Base-by-base conservation (phyloP, 2,329 filamentous ascomycete species). In the Emericellopsis cladophorae region DNA sequence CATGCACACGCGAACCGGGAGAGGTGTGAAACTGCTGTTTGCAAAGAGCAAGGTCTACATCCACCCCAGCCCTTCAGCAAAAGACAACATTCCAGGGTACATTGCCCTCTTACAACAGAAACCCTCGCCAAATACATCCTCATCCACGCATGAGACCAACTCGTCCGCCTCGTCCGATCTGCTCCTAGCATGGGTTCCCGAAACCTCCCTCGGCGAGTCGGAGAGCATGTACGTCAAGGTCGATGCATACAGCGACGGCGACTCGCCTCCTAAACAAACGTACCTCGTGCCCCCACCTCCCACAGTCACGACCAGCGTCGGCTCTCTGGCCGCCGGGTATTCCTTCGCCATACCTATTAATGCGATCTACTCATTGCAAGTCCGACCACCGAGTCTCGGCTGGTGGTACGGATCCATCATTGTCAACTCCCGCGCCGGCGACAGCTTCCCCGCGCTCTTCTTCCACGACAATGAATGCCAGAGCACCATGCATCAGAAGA, bases 1-100 rank as follows among this genome's bases (percentile, higher is more conserved):
- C 54, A 83, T 86, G 5, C 85, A 93, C 55, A 76, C 78, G 4
- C 76, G 75, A 49, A 79, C 78, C 3, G 83, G 84, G 1, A 77
- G 77, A 48, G 92, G 90, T 2, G 92, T 98, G 36, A 98, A 96
- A 64, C 69, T 98, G 26, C 70, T 98, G 12, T 95, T 84, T 54
- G 90, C 88, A 16, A 98, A 98, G 67, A 95, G 88, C 81, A 98
- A 96, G 73, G 92, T 98, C 58, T 98, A 96, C 57, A 81, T 98
- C 35, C 92, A 98, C 59, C 92, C 92, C 1, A 88, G 88, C 1
- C 84, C 90, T 1, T 93, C 87, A 1, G 76, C 89, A 42, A 95
- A 89, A 65, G 92, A 98, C 66, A 98, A 98, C 50, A 93, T 98
- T 42, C 70, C 87, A 4, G 92, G 92, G 36, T 98, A 92, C 58